Conservation (phyloP, 2,329 filamentous ascomycete genomes). For the Colletotrichum theobromicola region DNA sequence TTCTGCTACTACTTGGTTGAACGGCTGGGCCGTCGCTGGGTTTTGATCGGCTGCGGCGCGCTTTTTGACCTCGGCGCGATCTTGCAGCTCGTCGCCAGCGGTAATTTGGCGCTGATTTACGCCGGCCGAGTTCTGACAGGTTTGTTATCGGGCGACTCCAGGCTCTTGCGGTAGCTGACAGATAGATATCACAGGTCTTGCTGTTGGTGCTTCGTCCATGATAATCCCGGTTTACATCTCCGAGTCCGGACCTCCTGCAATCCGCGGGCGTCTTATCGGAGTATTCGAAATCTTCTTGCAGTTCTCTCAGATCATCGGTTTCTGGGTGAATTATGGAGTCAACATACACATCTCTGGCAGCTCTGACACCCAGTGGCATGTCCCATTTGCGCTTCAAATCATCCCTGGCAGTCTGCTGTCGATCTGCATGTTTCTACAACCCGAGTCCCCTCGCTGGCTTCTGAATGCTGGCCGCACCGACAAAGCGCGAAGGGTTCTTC, state of each 20-base stretch:
- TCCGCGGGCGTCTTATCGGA: slow-evolving; percentile 55
- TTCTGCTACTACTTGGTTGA: slow-evolving; percentile 62
- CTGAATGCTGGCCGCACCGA: slow-evolving; percentile 39
- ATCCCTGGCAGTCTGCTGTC: slow-evolving; percentile 41
- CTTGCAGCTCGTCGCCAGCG: slow-evolving; percentile 46
- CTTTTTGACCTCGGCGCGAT: slow-evolving; percentile 55
- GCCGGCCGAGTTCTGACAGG: slow-evolving; percentile 59
- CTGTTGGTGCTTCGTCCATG: slow-evolving; percentile 54
- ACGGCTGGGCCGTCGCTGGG: slow-evolving; percentile 55
- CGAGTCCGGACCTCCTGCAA: slow-evolving; percentile 58
- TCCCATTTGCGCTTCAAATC: slow-evolving; percentile 47
- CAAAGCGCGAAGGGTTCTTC: slow-evolving; percentile 40
- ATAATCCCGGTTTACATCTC: slow-evolving; percentile 63
- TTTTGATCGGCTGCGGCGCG: slow-evolving; percentile 54
- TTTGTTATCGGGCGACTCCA: slow-evolving; percentile 38
- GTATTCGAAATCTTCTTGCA: slow-evolving; percentile 57
- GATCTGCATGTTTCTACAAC: slow-evolving; percentile 34
- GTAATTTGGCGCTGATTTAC: slow-evolving; percentile 59
- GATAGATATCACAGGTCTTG: slow-evolving; percentile 54
- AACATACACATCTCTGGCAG: slow-evolving; percentile 26
- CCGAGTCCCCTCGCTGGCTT: slow-evolving; percentile 41
- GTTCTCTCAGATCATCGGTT: slow-evolving; percentile 53
- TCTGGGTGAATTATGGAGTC: slow-evolving; percentile 38
- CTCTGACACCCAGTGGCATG: slow-evolving; percentile 39
- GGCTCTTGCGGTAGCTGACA: slow-evolving; percentile 5